Evolutionary conservation across 768 basidiomycete species (phyloP), one percentile per base, ranked within the genome.

Genomic region (Russula emetica): DNA sequence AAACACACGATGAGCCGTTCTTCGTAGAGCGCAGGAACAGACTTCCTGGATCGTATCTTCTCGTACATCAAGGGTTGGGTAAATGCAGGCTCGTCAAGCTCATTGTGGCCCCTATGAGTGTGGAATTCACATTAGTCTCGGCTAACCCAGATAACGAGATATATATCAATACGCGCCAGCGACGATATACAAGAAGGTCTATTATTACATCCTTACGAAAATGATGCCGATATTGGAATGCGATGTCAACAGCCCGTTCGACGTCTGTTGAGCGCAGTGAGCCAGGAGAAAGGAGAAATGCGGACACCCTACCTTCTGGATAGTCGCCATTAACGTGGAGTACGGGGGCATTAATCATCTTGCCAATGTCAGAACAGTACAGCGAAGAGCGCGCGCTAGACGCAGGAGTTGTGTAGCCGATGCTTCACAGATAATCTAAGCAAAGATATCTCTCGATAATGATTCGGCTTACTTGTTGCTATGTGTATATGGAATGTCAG

Each of bases 1-100:
- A 45, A 58, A 77, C 85, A 53, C 61, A 92, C 92, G 56, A 86
- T 79, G 7, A 94, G 79, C 50, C 85, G 86, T 50, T 88, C 82
- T 70, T 94, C 92, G 71, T 94, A 96, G 14, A 92, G 76, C 57
- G 85, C 78, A 6, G 92, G 92, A 5, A 94, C 91, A 14, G 88
- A 89, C 52, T 79, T 82, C 54, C 93, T 79, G 0, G 85, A 81
- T 7, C 85, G 82, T 70, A 96, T 95, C 75, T 89, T 84, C 73
- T 90, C 81, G 74, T 97, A 97, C 94, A 96, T 97, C 11, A 87
- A 76, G 0, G 94, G 94, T 63, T 88, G 88, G 0, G 94, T 96
- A 72, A 93, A 90, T 18, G 85, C 84, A 0, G 92, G 92, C 57
- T 94, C 82, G 70, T 94, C 91, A 34, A 94, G 80, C 73, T 94